Conservation (phyloP, 768 basidiomycete species). For the Suillus plorans region DNA sequence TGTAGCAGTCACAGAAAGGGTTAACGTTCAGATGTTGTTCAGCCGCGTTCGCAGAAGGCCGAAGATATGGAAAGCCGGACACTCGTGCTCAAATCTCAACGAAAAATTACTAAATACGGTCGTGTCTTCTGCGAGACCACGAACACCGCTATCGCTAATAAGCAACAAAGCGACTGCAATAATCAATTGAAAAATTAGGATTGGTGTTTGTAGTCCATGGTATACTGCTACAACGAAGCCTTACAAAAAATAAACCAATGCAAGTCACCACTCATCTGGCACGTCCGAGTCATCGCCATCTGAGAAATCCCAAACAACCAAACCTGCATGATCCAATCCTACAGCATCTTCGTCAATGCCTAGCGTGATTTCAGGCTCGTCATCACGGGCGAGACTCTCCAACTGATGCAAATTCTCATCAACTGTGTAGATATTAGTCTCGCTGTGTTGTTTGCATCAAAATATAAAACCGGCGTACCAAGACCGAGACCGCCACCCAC, state of each 20-base stretch:
- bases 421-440: not conserved
- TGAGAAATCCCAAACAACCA: not conserved
- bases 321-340: not conserved
- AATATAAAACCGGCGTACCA: not conserved
- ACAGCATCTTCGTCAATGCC: not conserved
- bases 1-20: too few relatives aligned
- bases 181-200: not conserved
- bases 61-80: not conserved
- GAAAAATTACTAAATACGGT: not conserved
- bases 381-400: not conserved
- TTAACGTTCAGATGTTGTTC: too few relatives aligned
- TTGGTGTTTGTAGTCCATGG: not conserved
- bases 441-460: not conserved
- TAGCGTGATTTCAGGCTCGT: not conserved
- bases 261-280: not conserved
- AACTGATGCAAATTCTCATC: not conserved
- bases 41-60: too few relatives aligned
- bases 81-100: not conserved
- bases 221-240: not conserved
- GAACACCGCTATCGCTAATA: not conserved
- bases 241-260: not conserved
- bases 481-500: too few relatives aligned
- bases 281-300: not conserved
- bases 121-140: not conserved
- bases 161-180: not conserved